phyloP scores from a whole-genome alignment of 805 yeast genomes.

The Saccharomycopsis selenospora region DNA sequence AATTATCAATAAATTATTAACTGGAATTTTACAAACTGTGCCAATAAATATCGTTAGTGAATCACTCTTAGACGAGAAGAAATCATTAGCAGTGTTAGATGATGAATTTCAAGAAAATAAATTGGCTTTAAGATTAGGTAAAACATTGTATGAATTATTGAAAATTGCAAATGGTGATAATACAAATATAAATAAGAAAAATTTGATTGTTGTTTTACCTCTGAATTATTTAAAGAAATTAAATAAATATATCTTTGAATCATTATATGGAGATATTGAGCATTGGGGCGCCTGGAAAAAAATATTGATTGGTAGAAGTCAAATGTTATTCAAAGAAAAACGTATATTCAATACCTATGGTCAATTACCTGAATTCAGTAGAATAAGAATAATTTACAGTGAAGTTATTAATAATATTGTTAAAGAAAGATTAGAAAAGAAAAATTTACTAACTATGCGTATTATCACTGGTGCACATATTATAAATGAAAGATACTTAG shows the following conservation, averaged over 20 bases:
- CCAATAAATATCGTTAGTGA: conserved; percentile 4
- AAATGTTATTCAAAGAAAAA: conserved; percentile 14
- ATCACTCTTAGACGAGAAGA: neutral
- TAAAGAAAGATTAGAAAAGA: conserved; percentile 1
- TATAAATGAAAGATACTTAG: conserved; percentile 15
- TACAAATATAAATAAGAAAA: no score
- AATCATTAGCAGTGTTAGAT: neutral
- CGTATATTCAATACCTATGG: conserved; percentile 10
- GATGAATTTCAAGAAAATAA: neutral
- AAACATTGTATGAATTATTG: neutral
- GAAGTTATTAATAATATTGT: neutral
- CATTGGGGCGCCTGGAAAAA: conserved; percentile 1
- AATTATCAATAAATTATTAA: conserved; percentile 11
- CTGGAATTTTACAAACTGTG: conserved; percentile 13
- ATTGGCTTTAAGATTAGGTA: neutral
- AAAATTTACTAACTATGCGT: conserved; percentile 10
- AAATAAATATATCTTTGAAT: neutral
- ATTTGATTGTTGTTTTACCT: neutral
- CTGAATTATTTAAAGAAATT: conserved; percentile 1
- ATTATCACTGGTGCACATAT: conserved; percentile 14
- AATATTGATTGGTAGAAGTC: conserved; percentile 12
- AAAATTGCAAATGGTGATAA: neutral
- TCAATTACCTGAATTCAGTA: neutral
- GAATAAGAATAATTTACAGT: conserved; percentile 6
- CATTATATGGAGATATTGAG: neutral